Evolutionary conservation across 805 yeast species (phyloP).

Genomic region (Zygotorulaspora florentina): DNA sequence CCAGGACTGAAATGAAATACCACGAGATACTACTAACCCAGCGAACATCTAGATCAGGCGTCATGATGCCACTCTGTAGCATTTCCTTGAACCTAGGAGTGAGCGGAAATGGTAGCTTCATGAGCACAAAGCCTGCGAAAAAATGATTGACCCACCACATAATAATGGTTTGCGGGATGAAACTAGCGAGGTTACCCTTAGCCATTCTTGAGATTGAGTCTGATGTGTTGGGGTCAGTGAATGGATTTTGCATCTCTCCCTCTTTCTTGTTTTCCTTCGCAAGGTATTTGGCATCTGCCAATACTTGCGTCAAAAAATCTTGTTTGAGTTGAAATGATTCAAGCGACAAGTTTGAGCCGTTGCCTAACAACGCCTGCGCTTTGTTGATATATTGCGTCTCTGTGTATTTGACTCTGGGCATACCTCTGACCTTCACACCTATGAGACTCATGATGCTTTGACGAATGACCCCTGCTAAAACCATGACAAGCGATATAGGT

Average conservation of each 20-base stretch:
- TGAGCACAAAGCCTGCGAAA: conserved; percentile 84
- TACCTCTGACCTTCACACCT: conserved; percentile 53
- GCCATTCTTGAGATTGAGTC: conserved; percentile 75
- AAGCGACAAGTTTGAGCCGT: conserved; percentile 48
- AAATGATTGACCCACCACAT: conserved; percentile 96
- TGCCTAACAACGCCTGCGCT: conserved; percentile 53
- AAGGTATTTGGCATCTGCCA: conserved; percentile 52
- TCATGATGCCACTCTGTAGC: conserved; percentile 83
- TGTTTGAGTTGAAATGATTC: conserved; percentile 53
- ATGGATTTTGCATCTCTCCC: conserved; percentile 49
- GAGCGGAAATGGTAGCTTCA: conserved; percentile 87
- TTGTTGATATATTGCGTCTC: conserved; percentile 63
- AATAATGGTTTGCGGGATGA: conserved; percentile 85
- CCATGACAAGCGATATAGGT: conserved; percentile 88
- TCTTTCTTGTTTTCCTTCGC: conserved; percentile 44
- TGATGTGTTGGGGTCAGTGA: conserved; percentile 64
- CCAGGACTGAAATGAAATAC: conserved; percentile 87
- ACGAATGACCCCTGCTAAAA: conserved; percentile 75
- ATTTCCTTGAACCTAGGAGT: conserved; percentile 86
- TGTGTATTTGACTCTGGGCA: conserved; percentile 46
- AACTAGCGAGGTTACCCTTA: conserved; percentile 76
- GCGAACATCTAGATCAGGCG: conserved; percentile 80
- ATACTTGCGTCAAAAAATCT: conserved; percentile 42
- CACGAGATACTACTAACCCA: conserved; percentile 94
- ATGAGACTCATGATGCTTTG: conserved; percentile 62